Evolutionary conservation across 1,284 basidiomycete species (phyloP).

Genomic region (Fomitiporia mediterranea): DNA sequence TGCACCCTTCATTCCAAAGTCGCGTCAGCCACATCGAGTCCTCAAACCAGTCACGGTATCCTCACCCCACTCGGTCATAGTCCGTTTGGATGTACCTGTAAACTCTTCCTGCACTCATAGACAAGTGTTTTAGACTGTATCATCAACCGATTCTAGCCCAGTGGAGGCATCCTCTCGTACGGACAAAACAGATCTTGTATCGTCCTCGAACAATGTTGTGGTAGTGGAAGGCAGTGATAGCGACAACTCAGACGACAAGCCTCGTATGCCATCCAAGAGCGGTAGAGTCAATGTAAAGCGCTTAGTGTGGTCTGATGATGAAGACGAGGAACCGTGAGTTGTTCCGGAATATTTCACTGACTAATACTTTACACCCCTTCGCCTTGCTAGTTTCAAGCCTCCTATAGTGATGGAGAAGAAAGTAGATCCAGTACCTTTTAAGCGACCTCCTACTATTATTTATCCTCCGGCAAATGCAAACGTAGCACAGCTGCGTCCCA

Average conservation of each 20-base stretch:
- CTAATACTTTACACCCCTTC: no score
- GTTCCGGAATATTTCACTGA: neutral
- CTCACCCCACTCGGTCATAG: conserved; percentile 6
- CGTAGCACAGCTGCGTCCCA: neutral
- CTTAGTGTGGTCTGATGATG: conserved; percentile 17
- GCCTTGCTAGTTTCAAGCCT: neutral
- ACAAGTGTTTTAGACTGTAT: conserved; percentile 10
- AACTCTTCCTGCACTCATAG: neutral
- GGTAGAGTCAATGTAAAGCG: neutral
- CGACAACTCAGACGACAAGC: neutral
- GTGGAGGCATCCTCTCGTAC: neutral
- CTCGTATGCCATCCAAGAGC: neutral
- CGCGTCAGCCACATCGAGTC: neutral
- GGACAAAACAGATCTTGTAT: neutral
- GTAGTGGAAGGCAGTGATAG: neutral
- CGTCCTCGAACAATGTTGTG: neutral
- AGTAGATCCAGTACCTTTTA: neutral
- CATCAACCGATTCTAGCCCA: conserved; percentile 19
- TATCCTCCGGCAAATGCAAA: conserved; percentile 5
- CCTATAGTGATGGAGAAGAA: neutral
- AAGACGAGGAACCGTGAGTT: conserved; percentile 2
- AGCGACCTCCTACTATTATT: conserved; percentile 7
- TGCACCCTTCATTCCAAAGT: conserved; percentile 7
- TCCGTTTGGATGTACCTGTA: neutral
- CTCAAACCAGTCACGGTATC: neutral